These are phyloP conservation scores for Cytospora mali DNA, from an alignment of 2,329 filamentous ascomycete genomes.

Conservation along the genomic window DNA sequence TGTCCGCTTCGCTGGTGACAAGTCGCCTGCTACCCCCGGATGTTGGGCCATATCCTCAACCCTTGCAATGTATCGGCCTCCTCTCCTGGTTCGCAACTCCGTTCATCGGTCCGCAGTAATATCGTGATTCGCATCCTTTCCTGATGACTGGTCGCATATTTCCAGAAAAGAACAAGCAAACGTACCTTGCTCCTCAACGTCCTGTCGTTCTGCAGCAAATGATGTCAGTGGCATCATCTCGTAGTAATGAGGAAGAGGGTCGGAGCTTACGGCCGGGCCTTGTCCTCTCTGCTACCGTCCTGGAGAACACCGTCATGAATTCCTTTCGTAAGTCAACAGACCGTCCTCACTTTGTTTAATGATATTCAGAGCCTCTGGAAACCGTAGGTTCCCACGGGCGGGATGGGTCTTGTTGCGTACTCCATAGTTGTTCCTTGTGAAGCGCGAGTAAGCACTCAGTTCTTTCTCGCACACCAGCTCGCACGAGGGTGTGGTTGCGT, in stretches of 20 bases:
- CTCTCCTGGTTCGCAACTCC: background rate
- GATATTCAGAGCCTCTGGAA: conserved; percentile 18
- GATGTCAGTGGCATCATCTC: conserved; percentile 6
- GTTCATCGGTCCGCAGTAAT: background rate
- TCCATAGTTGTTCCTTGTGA: conserved; percentile 69
- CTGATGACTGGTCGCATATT: background rate
- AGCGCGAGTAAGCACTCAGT: conserved; percentile 76
- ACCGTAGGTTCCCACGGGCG: conserved; percentile 39
- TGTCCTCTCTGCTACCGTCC: conserved; percentile 85
- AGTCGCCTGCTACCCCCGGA: background rate
- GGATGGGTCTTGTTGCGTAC: conserved; percentile 15
- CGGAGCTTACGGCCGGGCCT: conserved; percentile 29
- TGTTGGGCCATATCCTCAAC: background rate
- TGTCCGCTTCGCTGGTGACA: background rate
- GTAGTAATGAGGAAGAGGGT: background rate
- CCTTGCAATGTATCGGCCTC: background rate
- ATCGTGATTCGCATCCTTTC: background rate
- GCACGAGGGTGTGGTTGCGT: conserved; percentile 72
- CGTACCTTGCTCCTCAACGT: conserved; percentile 78
- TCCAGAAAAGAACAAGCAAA: conserved; percentile 4
- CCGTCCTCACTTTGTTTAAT: conserved; percentile 53
- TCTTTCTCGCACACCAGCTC: conserved; percentile 80
- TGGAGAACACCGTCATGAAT: conserved; percentile 84
- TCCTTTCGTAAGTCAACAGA: conserved; percentile 38
- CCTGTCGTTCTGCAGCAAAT: conserved; percentile 55